Evolutionary conservation across 805 yeast species (phyloP).

Genomic region (Saturnispora bothae): DNA sequence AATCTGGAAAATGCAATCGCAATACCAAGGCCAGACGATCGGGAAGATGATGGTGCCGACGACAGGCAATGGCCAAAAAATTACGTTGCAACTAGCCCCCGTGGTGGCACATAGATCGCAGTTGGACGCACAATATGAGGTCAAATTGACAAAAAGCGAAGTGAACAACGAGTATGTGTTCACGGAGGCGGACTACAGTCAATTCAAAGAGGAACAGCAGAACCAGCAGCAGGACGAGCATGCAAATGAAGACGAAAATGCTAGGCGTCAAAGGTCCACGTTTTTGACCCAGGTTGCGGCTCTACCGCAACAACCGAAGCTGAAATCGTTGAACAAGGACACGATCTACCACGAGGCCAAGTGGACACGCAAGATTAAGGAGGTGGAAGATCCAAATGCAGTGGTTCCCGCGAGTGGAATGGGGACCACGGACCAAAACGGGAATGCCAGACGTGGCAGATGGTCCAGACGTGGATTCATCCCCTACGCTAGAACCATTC

Average conservation of each 20-base stretch:
- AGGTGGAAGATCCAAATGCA: slow-evolving; percentile 13
- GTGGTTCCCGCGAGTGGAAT: slow-evolving; percentile 17
- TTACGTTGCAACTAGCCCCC: slow-evolving; percentile 48
- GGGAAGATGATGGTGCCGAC: slow-evolving; percentile 66
- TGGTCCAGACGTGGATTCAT: slow-evolving; percentile 26
- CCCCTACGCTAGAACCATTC: slow-evolving; percentile 83
- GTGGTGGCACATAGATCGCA: slow-evolving; percentile 35
- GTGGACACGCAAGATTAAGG: slow-evolving; percentile 23
- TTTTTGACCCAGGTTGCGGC: slow-evolving; percentile 40
- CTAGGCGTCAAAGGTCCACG: slow-evolving; percentile 19
- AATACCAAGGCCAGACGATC: slow-evolving; percentile 60
- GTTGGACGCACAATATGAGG: slow-evolving; percentile 78
- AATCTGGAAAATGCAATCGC: slow-evolving; percentile 58
- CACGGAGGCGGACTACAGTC: slow-evolving; percentile 70
- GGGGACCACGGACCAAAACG: slow-evolving; percentile 20
- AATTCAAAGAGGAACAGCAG: slow-evolving; percentile 34
- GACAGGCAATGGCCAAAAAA: slow-evolving; percentile 22
- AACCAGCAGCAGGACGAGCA: background rate
- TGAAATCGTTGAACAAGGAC: slow-evolving; percentile 31
- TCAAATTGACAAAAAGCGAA: slow-evolving; percentile 63
- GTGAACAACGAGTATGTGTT: slow-evolving; percentile 83
- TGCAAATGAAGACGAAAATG: background rate
- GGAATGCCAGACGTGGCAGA: slow-evolving; percentile 7
- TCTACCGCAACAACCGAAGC: slow-evolving; percentile 42
- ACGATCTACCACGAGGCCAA: slow-evolving; percentile 25